These are phyloP conservation scores for Lagerstroemia speciosa DNA, from an alignment of 345 rosid genomes.

Conservation along the genomic window DNA sequence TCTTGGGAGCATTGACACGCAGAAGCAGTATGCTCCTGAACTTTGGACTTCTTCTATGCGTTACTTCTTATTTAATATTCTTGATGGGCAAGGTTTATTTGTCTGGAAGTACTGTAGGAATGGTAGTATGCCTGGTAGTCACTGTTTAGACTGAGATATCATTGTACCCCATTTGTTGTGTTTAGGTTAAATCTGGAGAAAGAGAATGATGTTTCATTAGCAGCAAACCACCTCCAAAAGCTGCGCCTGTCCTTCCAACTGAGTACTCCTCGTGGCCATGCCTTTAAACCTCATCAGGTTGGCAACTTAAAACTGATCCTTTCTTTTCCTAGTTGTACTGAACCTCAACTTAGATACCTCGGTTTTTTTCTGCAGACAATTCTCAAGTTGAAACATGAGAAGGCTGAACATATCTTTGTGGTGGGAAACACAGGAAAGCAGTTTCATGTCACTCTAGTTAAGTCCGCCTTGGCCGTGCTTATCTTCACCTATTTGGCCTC, in stretches of 20 bases:
- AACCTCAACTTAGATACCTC: constrained; percentile 14
- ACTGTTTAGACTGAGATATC: neutral
- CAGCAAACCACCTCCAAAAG: constrained; percentile 97
- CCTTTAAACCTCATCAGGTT: constrained; percentile 96
- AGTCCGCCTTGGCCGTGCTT: constrained; percentile 11
- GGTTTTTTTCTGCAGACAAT: constrained; percentile 60
- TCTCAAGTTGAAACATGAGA: constrained; percentile 83
- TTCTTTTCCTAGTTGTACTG: constrained; percentile 1
- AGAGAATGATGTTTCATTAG: constrained; percentile 48
- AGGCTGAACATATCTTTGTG: constrained; percentile 79
- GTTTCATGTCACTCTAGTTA: constrained; percentile 77
- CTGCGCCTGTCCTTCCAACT: constrained; percentile 63
- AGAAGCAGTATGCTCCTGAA: constrained; percentile 35
- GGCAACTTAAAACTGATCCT: constrained; percentile 6
- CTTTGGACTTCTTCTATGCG: constrained; percentile 8
- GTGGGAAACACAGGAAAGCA: constrained; percentile 64
- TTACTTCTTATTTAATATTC: neutral
- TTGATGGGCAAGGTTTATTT: neutral
- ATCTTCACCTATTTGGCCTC: neutral
- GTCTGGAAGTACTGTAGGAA: neutral
- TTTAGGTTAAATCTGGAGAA: constrained; percentile 66
- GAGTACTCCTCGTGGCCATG: constrained; percentile 53
- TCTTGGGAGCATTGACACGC: constrained; percentile 63
- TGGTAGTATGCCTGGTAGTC: neutral
- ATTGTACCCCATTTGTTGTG: constrained; percentile 4